Base-by-base conservation (phyloP, 306 rosid species). In the Casuarina cunninghamiana region DNA sequence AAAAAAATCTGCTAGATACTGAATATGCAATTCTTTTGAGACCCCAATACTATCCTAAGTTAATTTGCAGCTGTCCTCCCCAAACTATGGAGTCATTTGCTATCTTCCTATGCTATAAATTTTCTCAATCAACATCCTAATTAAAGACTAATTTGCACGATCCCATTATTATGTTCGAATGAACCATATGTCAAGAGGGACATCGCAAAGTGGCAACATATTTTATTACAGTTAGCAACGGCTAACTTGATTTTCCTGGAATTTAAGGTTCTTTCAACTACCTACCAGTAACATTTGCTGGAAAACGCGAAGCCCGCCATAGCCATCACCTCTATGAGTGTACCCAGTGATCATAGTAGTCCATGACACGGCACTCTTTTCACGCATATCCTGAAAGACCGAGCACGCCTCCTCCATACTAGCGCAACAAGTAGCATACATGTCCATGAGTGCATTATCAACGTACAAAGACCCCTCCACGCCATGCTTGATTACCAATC, bases 341-440 rank as follows among this genome's bases (percentile, higher is more conserved):
- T 81, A 90, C 37, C 92, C 96, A 74, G 93, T 79, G 81, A 90
- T 93, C 88, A 90, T 85, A 79, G 93, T 86, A 77, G 97, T 89
- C 93, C 96, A 87, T 2, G 87, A 75, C 53, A 87, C 96, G 73
- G 69, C 86, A 90, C 82, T 90, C 73, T 93, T 93, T 0, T 37
- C 71, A 17, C 21, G 41, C 4, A 87, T 83, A 67, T 85, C 80
- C 35, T 79, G 84, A 76, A 93, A 93, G 53, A 93, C 83, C 73
- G 66, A 48, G 53, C 83, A 83, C 12, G 94, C 89, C 16, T 83
- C 73, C 26, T 79, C 85, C 90, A 93, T 90, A 73, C 68, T 82
- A 79, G 77, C 75, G 60, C 93, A 83, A 35, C 86, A 90, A 79
- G 89, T 74, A 72, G 91, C 94, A 79, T 90, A 93, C 89, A 90